phyloP scores from a whole-genome alignment of 2,329 filamentous ascomycete species.

The Boeremia exigua region DNA sequence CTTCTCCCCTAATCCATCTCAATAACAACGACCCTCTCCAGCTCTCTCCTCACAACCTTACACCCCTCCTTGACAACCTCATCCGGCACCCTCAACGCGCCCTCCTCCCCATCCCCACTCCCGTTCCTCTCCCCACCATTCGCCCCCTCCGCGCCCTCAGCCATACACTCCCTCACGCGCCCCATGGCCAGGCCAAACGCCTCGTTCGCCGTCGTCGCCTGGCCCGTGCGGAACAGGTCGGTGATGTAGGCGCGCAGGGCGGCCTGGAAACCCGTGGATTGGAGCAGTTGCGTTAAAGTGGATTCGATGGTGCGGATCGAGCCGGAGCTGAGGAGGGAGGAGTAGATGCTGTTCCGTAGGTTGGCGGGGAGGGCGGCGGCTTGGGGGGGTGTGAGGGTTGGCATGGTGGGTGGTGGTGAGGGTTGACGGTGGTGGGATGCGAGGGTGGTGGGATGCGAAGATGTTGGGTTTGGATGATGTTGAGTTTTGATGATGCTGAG shows the following conservation, averaged over 20 bases:
- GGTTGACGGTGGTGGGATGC: too few relatives aligned
- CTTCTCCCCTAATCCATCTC: neutral
- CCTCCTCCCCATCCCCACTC: constrained; percentile 36
- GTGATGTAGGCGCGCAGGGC: constrained; percentile 61
- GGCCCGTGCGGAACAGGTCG: constrained; percentile 63
- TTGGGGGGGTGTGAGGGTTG: constrained; percentile 39
- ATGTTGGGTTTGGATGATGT: too few relatives aligned
- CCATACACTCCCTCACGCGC: constrained; percentile 27
- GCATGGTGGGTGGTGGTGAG: neutral
- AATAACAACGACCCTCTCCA: constrained; percentile 58
- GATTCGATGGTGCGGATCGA: constrained; percentile 63
- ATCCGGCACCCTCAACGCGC: constrained; percentile 53
- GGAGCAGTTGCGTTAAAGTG: constrained; percentile 61
- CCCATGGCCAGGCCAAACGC: constrained; percentile 60
- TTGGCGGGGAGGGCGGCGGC: constrained; percentile 49
- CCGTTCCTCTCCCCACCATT: neutral
- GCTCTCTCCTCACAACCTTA: constrained; percentile 57
- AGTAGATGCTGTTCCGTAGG: constrained; percentile 52
- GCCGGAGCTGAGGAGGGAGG: constrained; percentile 55
- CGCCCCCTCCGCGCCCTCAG: neutral
- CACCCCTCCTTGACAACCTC: constrained; percentile 58
- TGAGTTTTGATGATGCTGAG: too few relatives aligned
- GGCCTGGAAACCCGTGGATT: constrained; percentile 65
- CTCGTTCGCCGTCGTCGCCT: constrained; percentile 63
- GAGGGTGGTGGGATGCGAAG: too few relatives aligned